Base-by-base conservation (phyloP, 1,284 basidiomycete species). In the Fomitopsis schrenkii region DNA sequence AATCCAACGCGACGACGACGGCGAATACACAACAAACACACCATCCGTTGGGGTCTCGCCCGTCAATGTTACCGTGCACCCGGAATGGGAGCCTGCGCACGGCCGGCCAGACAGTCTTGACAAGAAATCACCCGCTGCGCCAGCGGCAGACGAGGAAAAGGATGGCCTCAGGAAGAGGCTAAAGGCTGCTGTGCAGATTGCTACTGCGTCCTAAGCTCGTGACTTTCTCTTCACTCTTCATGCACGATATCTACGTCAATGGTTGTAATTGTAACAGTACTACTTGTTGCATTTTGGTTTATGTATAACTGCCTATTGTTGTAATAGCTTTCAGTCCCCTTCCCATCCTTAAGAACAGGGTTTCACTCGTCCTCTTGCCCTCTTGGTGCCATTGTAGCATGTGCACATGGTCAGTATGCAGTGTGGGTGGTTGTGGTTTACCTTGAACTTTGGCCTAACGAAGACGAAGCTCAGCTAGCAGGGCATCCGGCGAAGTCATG, bases 121-220 rank as follows among this genome's bases (percentile, higher is more conserved):
- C 42, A 55, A 41, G 57, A 28, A 38, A 17, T 35, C 12, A 30
- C 59, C 30, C 40, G 55, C 52, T 41, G 19, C 58, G 35, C 19
- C 52, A 26, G n/a, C 19, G 35, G 28, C 58, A 52, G 40, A 56
- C 35, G 45, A 42, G 41, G 54, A 58, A 12, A 63, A 66, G n/a
- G 67, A 69, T 48, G 68, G 67, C 46, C 59, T 74, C 50, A 63
- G 61, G 60, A 68, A 70, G 58, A 57, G 72, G 55, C 55, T 74
- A 57, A 70, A 72, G 62, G 71, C 72, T 12, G 72, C 66, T 2
- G 72, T 72, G n/a, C 66, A 64, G 56, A 65, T 65, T 26, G 64
- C 68, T 15, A 26, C 19, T 38, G 14, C 19, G 7, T 38, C 52
- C 5, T 53, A 22, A 54, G 35, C 19, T 12, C 17, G 4, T 22